A percentile compares a stretch with the other conserved stretches of the same genome.
Conservation (phyloP, 2,329 filamentous ascomycete species). For the Mycosphaerella arachidis region DNA sequence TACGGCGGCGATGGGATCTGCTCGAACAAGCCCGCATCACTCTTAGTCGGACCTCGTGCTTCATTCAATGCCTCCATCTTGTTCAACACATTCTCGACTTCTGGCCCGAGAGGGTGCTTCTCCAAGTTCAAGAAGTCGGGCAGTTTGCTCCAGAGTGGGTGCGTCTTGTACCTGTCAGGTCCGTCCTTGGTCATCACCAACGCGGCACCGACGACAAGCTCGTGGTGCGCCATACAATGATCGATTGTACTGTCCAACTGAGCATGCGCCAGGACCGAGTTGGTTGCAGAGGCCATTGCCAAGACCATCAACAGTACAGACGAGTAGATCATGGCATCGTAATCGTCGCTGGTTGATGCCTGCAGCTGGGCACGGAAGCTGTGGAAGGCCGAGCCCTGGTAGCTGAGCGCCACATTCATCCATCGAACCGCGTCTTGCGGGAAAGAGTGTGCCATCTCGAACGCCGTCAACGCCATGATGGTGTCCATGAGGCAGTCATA, state of each 20-base stretch:
- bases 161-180: conserved; percentile 6
- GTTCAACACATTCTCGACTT: neutral
- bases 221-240: conserved; percentile 9
- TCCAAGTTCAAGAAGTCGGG: conserved; percentile 8
- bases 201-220: conserved; percentile 10
- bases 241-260: conserved; percentile 10
- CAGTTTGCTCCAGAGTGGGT: conserved; percentile 5
- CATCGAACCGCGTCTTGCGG: conserved; percentile 7
- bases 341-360: conserved; percentile 2
- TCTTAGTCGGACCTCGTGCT: neutral
- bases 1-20: neutral
- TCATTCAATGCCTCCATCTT: neutral
- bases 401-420: conserved; percentile 12
- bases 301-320: conserved; percentile 13
- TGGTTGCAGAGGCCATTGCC: conserved; percentile 13
- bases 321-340: conserved; percentile 14
- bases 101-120: neutral
- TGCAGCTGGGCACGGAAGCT: conserved; percentile 8
- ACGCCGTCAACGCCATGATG: conserved; percentile 14
- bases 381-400: conserved; percentile 11
- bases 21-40: neutral
- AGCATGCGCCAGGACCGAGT: conserved; percentile 2
- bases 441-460: conserved; percentile 11
- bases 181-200: conserved; percentile 12
- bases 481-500: conserved; percentile 15